A percentile compares a stretch with the other conserved stretches of the same genome.
phyloP scores from a whole-genome alignment of 2,329 filamentous ascomycete genomes.

The Bipolaris cookei region DNA sequence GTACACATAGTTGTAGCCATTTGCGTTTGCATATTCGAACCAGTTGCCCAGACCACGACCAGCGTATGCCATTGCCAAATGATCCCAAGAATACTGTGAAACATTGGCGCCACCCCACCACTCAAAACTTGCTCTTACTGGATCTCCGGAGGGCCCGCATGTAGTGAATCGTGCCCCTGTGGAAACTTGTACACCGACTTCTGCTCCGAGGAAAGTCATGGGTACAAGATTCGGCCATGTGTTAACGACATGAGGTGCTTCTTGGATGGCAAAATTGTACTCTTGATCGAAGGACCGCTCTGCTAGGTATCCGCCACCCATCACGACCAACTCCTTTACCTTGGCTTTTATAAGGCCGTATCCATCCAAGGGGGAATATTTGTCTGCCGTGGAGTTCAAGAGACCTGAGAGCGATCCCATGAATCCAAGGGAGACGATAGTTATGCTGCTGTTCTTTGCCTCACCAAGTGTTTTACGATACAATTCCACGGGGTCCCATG shows the following conservation, averaged over 20 bases:
- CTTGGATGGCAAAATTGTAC: conserved; percentile 58
- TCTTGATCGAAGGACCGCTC: conserved; percentile 45
- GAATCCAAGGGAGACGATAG: conserved; percentile 56
- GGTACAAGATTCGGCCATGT: conserved; percentile 50
- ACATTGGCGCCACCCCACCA: conserved; percentile 35
- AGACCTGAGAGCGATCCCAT: conserved; percentile 57
- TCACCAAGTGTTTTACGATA: conserved; percentile 55
- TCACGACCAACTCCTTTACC: conserved; percentile 58
- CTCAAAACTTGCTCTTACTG: conserved; percentile 26
- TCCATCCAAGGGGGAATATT: conserved; percentile 50
- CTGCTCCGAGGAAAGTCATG: conserved; percentile 53
- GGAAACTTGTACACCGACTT: conserved; percentile 53
- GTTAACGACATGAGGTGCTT: conserved; percentile 55
- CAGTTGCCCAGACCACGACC: conserved; percentile 30
- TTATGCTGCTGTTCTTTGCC: conserved; percentile 52
- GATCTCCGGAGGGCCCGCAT: conserved; percentile 22
- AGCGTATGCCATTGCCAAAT: conserved; percentile 32
- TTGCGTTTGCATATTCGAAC: conserved; percentile 48
- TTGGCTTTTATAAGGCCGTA: conserved; percentile 53
- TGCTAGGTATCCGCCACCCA: conserved; percentile 60
- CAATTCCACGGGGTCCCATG: conserved; percentile 49
- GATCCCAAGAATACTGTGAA: conserved; percentile 33
- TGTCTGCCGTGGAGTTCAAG: conserved; percentile 55
- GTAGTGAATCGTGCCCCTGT: conserved; percentile 50
- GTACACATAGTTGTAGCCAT: conserved; percentile 53